phyloP scores from a whole-genome alignment of 2,329 filamentous ascomycete species.

The Nemania bipapillata region DNA sequence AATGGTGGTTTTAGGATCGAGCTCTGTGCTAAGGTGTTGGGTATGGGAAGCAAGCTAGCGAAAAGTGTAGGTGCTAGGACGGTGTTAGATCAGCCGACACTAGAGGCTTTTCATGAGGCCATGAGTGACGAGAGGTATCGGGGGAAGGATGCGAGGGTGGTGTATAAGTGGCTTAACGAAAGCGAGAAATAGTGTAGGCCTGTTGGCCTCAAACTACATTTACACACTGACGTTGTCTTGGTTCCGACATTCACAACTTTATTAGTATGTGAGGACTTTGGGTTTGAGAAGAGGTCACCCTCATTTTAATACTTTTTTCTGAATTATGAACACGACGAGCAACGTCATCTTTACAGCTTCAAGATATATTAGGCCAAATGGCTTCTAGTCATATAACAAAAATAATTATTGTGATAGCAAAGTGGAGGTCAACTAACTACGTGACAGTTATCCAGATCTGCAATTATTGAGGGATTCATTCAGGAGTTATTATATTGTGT shows the following conservation, averaged over 20 bases:
- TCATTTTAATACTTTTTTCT: not conserved
- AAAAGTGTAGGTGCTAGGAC: constrained; percentile 48
- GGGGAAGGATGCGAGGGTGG: constrained; percentile 51
- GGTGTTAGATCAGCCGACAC: constrained; percentile 45
- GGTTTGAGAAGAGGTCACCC: no score
- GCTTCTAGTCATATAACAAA: no score
- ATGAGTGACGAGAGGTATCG: constrained; percentile 47
- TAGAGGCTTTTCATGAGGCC: constrained; percentile 47
- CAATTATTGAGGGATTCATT: no score
- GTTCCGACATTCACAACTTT: no score
- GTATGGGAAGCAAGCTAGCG: constrained; percentile 47
- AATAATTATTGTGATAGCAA: no score
- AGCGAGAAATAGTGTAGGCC: constrained; percentile 8
- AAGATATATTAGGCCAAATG: no score
- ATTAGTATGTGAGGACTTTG: no score
- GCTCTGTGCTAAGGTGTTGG: constrained; percentile 49
- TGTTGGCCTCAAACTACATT: not conserved
- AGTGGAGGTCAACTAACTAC: no score
- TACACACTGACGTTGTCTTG: not conserved
- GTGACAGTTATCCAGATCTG: no score
- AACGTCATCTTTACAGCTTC: no score
- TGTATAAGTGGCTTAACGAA: constrained; percentile 51
- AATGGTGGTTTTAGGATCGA: constrained; percentile 51
- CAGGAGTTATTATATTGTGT: no score
- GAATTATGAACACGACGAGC: not conserved